phyloP scores from a whole-genome alignment of 371 early-diverging fungal genomes.

The Lichtheimia ramosa region DNA sequence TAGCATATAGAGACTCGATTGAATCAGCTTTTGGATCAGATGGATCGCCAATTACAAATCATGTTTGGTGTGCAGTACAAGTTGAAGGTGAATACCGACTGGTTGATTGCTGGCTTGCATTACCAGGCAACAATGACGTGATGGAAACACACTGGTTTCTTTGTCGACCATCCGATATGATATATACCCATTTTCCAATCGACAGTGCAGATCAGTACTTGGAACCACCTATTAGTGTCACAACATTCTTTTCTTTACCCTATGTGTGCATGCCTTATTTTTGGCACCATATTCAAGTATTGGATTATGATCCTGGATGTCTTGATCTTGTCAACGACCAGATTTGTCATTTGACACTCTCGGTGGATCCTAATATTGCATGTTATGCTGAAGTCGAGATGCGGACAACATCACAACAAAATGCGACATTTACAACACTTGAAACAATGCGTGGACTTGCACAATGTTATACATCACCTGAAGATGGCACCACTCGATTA shows the following conservation, averaged over 20 bases:
- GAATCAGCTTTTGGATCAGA: constrained; percentile 7
- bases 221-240: constrained; percentile 22
- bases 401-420: constrained; percentile 4
- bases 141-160: constrained; percentile 48
- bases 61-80: constrained; percentile 65
- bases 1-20: neutral
- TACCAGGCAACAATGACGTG: constrained; percentile 33
- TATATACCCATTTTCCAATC: constrained; percentile 43
- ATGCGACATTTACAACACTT: neutral
- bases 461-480: constrained; percentile 21
- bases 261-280: constrained; percentile 39
- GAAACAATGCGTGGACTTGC: constrained; percentile 28
- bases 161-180: constrained; percentile 36
- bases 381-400: constrained; percentile 42
- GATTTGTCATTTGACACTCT: constrained; percentile 22
- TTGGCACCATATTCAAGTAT: constrained; percentile 24
- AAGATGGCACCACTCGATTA: constrained; percentile 14
- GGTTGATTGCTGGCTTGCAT: constrained; percentile 64
- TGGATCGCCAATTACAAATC: constrained; percentile 41
- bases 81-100: constrained; percentile 63
- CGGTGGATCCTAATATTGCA: constrained; percentile 19
- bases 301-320: constrained; percentile 15
- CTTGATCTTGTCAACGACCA: constrained; percentile 14
- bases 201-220: constrained; percentile 31
- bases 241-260: constrained; percentile 37